Percentiles rank a stretch among this genome's conserved stretches.
phyloP scores from a whole-genome alignment of 1,284 basidiomycete species.

The Trametes sp. region DNA sequence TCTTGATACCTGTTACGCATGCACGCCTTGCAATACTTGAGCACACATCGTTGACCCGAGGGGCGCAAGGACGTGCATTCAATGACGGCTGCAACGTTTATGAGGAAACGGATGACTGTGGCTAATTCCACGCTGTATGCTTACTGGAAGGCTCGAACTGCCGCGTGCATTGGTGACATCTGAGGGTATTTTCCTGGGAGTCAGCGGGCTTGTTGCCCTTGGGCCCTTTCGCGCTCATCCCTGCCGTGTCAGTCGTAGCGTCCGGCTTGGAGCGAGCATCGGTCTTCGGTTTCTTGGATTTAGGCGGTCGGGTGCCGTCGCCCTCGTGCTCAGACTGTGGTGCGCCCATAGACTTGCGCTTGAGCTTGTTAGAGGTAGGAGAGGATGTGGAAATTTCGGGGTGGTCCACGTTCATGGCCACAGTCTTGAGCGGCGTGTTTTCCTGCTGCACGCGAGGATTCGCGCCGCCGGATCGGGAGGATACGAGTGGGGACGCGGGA shows the following conservation, averaged over 20 bases:
- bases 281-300: conserved; percentile 46
- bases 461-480: conserved; percentile 12
- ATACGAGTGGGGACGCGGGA: conserved; percentile 52
- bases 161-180: conserved; percentile 76
- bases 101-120: background rate
- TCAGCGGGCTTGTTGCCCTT: conserved; percentile 31
- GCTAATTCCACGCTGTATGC: background rate
- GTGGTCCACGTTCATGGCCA: conserved; percentile 34
- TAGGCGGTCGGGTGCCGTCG: conserved; percentile 26
- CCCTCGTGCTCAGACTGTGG: conserved; percentile 11
- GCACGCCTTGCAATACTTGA: conserved; percentile 70
- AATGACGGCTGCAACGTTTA: conserved; percentile 47
- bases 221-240: conserved; percentile 10
- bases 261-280: conserved; percentile 19
- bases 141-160: conserved; percentile 61
- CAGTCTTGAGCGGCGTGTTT: conserved; percentile 57
- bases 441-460: conserved; percentile 45
- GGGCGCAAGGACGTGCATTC: conserved; percentile 57
- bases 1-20: conserved; percentile 71
- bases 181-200: conserved; percentile 48
- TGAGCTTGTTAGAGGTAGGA: conserved; percentile 25
- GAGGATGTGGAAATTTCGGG: conserved; percentile 16
- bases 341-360: conserved; percentile 40
- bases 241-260: background rate
- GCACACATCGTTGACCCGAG: conserved; percentile 52